Conservation (phyloP, 1,284 basidiomycete species). For the Quambalaria eucalypti region DNA sequence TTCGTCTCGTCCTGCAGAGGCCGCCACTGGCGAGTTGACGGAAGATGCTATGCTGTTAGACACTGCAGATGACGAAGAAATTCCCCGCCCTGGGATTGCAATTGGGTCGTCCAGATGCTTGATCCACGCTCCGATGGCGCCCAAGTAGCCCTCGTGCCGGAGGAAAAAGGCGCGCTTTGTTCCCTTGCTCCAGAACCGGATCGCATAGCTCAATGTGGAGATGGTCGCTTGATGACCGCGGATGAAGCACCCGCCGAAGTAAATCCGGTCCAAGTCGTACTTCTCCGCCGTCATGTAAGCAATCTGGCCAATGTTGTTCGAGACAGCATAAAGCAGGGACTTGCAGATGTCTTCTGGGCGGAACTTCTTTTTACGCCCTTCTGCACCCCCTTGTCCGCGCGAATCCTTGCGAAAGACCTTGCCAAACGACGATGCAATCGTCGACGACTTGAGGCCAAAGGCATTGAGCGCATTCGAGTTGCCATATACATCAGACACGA, state of each 20-base stretch:
- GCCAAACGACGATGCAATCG: conserved; percentile 94
- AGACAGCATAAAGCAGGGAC: conserved; percentile 79
- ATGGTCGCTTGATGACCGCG: conserved; percentile 95
- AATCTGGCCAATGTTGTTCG: conserved; percentile 99
- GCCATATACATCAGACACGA: conserved; percentile 97
- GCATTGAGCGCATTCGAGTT: conserved; percentile 60
- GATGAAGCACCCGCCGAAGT: conserved; percentile 98
- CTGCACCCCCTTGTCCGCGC: conserved; percentile 2
- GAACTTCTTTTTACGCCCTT: conserved; percentile 59
- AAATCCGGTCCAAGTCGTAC: conserved; percentile 91
- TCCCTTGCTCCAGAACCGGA: conserved; percentile 98
- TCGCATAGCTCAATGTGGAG: conserved; percentile 93
- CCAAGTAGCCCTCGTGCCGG: conserved; percentile 95
- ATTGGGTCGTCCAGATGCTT: conserved; percentile 24
- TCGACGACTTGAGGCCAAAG: conserved; percentile 82
- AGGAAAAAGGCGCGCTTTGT: conserved; percentile 90
- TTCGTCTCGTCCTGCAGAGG: not conserved
- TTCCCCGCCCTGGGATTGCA: too few species aligned
- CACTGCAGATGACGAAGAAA: too few species aligned
- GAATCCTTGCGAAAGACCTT: conserved; percentile 83
- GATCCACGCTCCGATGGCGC: conserved; percentile 51
- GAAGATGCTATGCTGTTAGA: not conserved
- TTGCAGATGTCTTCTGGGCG: conserved; percentile 87
- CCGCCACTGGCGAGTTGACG: not conserved
- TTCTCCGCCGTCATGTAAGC: conserved; percentile 99